Conservation (phyloP, 306 rosid species). For the Pterocarpus santalinus region DNA sequence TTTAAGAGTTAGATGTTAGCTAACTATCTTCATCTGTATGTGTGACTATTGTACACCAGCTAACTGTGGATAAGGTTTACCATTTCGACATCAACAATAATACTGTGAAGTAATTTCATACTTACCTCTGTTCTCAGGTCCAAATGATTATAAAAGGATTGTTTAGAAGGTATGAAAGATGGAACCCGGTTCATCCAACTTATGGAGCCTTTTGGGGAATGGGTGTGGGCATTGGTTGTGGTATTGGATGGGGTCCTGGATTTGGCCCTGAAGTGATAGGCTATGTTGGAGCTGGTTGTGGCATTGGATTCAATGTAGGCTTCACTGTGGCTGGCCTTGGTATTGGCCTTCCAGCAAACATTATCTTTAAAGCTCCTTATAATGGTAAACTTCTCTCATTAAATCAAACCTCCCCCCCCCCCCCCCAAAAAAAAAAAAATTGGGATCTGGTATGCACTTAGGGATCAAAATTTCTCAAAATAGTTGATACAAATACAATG, state of each 20-base stretch:
- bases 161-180: conserved; percentile 73
- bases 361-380: conserved; percentile 62
- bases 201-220: conserved; percentile 94
- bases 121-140: conserved; percentile 56
- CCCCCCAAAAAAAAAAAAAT: too few species aligned
- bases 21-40: background rate
- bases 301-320: conserved; percentile 90
- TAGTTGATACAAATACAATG: conserved; percentile 29
- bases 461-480: conserved; percentile 15
- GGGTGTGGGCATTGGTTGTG: conserved; percentile 96
- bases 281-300: conserved; percentile 97
- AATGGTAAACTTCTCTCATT: conserved; percentile 57
- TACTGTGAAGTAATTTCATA: background rate
- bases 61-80: background rate
- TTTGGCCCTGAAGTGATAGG: conserved; percentile 97
- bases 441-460: conserved; percentile 22
- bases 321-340: conserved; percentile 84
- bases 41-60: background rate
- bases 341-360: conserved; percentile 82
- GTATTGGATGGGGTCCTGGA: conserved; percentile 99
- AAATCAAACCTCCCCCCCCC: background rate
- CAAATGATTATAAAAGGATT: conserved; percentile 83
- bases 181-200: conserved; percentile 97
- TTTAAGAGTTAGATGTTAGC: background rate
- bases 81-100: background rate